Evolutionary conservation across 371 early-diverging fungal genomes (phyloP).

Genomic region (Mortierella sp.): DNA sequence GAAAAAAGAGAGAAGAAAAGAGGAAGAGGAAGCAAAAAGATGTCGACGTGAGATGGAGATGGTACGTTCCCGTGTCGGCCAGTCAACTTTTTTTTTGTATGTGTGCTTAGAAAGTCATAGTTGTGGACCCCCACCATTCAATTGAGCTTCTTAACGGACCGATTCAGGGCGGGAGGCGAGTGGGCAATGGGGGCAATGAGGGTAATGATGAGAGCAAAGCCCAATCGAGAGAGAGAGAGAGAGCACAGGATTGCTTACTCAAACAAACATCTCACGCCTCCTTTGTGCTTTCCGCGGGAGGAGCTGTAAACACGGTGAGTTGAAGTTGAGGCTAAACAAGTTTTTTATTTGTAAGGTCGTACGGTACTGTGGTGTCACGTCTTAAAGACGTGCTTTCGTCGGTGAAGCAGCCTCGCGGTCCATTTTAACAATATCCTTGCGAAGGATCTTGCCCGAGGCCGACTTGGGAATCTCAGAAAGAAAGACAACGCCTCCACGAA

Average conservation of each 20-base stretch:
- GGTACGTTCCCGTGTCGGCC: neutral
- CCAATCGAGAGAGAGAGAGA: neutral
- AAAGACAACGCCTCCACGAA: constrained; percentile 84
- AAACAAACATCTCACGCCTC: constrained; percentile 20
- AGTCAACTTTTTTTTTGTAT: neutral
- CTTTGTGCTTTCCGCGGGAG: constrained; percentile 5
- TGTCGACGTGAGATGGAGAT: neutral
- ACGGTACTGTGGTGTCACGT: neutral
- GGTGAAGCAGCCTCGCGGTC: constrained; percentile 33
- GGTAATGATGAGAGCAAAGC: no score
- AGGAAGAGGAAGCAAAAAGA: neutral
- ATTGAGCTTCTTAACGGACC: no score
- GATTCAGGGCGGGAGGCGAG: neutral
- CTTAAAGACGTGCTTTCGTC: constrained; percentile 24
- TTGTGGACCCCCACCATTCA: no score
- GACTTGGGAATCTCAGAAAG: constrained; percentile 81
- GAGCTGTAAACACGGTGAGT: neutral
- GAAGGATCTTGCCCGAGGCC: constrained; percentile 82
- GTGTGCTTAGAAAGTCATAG: no score
- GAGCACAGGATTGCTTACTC: constrained; percentile 23
- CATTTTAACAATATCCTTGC: constrained; percentile 62
- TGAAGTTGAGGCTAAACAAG: no score
- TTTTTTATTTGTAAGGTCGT: no score
- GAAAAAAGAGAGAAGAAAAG: constrained; percentile 3
- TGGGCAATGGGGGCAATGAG: no score